These are phyloP conservation scores for Blastomyces silverae DNA, from an alignment of 2,329 filamentous ascomycete genomes.

Conservation along the genomic window DNA sequence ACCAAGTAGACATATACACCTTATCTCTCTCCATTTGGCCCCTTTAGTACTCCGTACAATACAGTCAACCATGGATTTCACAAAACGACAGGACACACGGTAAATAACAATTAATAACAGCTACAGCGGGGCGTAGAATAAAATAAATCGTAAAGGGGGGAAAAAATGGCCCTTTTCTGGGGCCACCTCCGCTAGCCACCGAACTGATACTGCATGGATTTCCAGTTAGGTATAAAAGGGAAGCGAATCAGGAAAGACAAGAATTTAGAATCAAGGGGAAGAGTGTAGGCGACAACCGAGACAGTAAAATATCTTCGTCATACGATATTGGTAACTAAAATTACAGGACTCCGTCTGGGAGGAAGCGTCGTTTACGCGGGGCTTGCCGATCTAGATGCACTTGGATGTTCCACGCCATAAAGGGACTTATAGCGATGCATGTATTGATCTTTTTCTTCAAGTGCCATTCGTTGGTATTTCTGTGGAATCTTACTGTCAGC, in stretches of 20 bases:
- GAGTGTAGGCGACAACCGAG: background rate
- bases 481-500: constrained; percentile 13
- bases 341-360: background rate
- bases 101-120: background rate
- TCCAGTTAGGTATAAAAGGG: background rate
- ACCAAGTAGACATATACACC: background rate
- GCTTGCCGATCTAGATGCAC: constrained; percentile 1
- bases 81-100: background rate
- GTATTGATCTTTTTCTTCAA: constrained; percentile 24
- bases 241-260: background rate
- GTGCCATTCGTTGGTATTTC: constrained; percentile 24
- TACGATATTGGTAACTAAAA: constrained; percentile 1
- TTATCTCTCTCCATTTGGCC: background rate
- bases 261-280: background rate
- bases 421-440: constrained; percentile 24
- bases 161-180: background rate
- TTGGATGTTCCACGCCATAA: constrained; percentile 22
- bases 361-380: background rate
- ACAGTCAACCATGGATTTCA: background rate
- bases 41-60: background rate
- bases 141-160: background rate
- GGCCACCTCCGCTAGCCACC: background rate
- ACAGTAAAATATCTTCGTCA: background rate
- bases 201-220: background rate
- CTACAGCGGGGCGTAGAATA: no score